Percentiles rank a stretch among this genome's conserved stretches.
Conservation (phyloP, 768 basidiomycete genomes). For the Rhizopogon vesiculosus region DNA sequence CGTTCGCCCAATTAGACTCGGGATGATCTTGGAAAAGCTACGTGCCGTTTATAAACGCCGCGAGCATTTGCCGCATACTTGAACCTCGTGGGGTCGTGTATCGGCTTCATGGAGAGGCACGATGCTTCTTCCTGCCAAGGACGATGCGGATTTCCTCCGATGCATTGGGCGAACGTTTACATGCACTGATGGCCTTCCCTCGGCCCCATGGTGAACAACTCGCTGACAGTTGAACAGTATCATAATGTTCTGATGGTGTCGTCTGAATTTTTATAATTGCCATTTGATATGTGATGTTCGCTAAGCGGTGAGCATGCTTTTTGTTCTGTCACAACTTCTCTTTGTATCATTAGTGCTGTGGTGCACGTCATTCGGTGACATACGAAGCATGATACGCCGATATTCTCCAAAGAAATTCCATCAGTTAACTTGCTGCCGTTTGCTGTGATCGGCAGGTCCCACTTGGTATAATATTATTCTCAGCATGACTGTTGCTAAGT, state of each 20-base stretch:
- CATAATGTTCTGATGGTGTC: neutral
- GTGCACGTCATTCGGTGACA: neutral
- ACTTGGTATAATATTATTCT: neutral
- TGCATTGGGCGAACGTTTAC: neutral
- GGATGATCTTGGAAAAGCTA: too few relatives aligned
- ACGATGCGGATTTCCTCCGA: neutral
- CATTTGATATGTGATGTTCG: neutral
- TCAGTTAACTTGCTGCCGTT: neutral
- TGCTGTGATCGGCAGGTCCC: neutral
- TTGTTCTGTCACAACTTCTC: neutral
- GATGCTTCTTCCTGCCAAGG: too few relatives aligned
- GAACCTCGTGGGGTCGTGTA: too few relatives aligned
- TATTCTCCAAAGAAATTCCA: neutral
- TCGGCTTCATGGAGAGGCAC: too few relatives aligned
- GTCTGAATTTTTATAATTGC: neutral
- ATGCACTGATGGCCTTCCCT: neutral
- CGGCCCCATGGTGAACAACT: neutral
- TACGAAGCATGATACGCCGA: too few relatives aligned
- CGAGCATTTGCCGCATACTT: too few relatives aligned
- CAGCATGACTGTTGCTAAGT: slow-evolving; percentile 1
- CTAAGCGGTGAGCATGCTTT: neutral
- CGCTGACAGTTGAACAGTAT: too few relatives aligned
- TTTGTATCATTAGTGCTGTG: neutral
- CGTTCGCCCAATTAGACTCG: too few relatives aligned
- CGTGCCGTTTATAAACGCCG: too few relatives aligned